Evolutionary conservation across 805 yeast genomes (phyloP).

Genomic region (Vanderwaltozyma polyspora): DNA sequence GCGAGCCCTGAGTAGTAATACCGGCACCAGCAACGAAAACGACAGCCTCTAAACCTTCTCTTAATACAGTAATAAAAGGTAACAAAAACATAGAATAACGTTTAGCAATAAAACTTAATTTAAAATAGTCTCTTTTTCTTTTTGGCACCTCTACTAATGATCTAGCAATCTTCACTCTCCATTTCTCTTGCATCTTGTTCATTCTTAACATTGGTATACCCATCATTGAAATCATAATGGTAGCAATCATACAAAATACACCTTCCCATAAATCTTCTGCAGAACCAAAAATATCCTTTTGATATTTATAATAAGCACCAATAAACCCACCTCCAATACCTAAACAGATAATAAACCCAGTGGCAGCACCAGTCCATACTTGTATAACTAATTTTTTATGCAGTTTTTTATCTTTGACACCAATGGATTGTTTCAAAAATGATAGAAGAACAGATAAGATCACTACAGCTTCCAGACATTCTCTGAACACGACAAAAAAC

Average conservation of each 20-base stretch:
- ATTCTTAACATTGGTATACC: slow-evolving; percentile 94
- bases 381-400: slow-evolving; percentile 60
- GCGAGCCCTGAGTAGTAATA: slow-evolving; percentile 39
- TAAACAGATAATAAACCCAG: slow-evolving; percentile 71
- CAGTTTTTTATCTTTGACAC: slow-evolving; percentile 36
- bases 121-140: slow-evolving; percentile 39
- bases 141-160: slow-evolving; percentile 58
- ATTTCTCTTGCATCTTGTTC: slow-evolving; percentile 92
- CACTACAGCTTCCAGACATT: slow-evolving; percentile 83
- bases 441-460: slow-evolving; percentile 87
- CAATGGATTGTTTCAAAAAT: slow-evolving; percentile 82
- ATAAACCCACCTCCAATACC: slow-evolving; percentile 86
- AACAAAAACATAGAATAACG: slow-evolving; percentile 82
- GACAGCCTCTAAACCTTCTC: slow-evolving; percentile 97
- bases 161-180: slow-evolving; percentile 89
- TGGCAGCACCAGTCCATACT: slow-evolving; percentile 73
- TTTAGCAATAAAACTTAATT: slow-evolving; percentile 43
- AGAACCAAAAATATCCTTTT: slow-evolving; percentile 71
- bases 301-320: slow-evolving; percentile 78
- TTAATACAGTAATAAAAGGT: slow-evolving; percentile 80
- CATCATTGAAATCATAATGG: slow-evolving; percentile 81
- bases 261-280: slow-evolving; percentile 98
- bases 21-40: slow-evolving; percentile 96
- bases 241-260: slow-evolving; percentile 80
- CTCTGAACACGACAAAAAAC: slow-evolving; percentile 88